Percentiles rank a stretch among this genome's conserved stretches.
These are phyloP conservation scores for Piper longum DNA, from an alignment of 164 flowering plant species.

Conservation along the genomic window DNA sequence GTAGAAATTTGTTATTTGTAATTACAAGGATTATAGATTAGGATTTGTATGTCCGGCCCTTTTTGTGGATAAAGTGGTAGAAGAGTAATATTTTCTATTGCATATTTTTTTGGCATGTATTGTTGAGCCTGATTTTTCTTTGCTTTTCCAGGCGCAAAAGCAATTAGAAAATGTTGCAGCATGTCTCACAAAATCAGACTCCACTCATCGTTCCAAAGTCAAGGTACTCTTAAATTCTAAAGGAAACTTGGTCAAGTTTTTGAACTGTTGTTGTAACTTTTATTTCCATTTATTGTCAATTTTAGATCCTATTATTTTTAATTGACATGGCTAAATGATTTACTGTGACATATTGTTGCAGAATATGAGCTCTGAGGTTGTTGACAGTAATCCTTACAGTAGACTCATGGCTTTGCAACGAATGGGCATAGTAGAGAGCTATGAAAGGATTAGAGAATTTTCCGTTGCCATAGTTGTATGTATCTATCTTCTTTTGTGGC, in stretches of 20 bases:
- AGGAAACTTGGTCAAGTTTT: neutral
- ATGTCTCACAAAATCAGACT: slow-evolving; percentile 30
- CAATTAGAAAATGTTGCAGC: slow-evolving; percentile 5
- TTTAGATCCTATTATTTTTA: neutral
- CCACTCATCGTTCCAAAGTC: slow-evolving; percentile 56
- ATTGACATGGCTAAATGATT: neutral
- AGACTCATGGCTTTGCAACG: slow-evolving; percentile 98
- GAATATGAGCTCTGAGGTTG: slow-evolving; percentile 97
- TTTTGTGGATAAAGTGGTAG: too few relatives aligned
- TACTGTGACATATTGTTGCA: slow-evolving; percentile 16
- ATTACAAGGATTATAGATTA: too few relatives aligned
- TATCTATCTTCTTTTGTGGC: slow-evolving; percentile 19
- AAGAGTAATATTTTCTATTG: too few relatives aligned
- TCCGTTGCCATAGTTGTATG: slow-evolving; percentile 94
- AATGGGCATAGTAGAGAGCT: slow-evolving; percentile 94
- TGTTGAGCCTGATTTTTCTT: neutral
- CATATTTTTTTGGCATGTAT: too few relatives aligned
- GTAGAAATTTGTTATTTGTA: too few relatives aligned
- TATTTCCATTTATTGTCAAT: neutral
- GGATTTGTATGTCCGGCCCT: too few relatives aligned
- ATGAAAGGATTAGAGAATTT: slow-evolving; percentile 81
- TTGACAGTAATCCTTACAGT: slow-evolving; percentile 95
- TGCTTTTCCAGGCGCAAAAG: slow-evolving; percentile 35
- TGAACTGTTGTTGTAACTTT: neutral
- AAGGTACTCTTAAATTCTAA: slow-evolving; percentile 29